These are phyloP conservation scores for Pyricularia grisea DNA, from an alignment of 2,329 filamentous ascomycete species.

Conservation along the genomic window DNA sequence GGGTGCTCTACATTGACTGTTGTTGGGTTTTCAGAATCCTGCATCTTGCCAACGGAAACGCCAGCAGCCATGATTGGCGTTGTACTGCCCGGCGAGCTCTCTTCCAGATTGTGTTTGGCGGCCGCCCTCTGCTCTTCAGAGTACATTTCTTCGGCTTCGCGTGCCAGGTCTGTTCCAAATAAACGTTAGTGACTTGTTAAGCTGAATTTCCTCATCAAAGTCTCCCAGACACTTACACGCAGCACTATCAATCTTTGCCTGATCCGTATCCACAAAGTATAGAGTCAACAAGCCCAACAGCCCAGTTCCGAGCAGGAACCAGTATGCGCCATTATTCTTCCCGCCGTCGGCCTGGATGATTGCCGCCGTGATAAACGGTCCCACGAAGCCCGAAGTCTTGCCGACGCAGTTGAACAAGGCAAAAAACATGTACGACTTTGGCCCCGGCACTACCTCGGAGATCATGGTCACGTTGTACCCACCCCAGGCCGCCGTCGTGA, in stretches of 20 bases:
- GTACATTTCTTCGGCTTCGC: constrained; percentile 50
- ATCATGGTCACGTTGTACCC: constrained; percentile 14
- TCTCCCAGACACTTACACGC: constrained; percentile 1
- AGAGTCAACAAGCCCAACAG: constrained; percentile 9
- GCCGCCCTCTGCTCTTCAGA: constrained; percentile 52
- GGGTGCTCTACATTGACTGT: background rate
- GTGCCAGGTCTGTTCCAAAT: constrained; percentile 8
- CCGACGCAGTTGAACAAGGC: constrained; percentile 13
- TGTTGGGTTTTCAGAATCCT: background rate
- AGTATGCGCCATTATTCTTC: constrained; percentile 10
- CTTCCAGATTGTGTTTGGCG: constrained; percentile 33
- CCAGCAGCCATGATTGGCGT: background rate
- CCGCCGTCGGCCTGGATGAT: constrained; percentile 12
- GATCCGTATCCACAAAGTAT: constrained; percentile 13
- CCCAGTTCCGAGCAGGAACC: constrained; percentile 13
- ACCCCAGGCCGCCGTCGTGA: constrained; percentile 10
- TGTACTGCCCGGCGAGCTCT: background rate
- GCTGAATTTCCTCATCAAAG: background rate
- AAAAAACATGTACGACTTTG: constrained; percentile 15
- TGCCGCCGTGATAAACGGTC: constrained; percentile 14
- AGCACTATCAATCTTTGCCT: constrained; percentile 12
- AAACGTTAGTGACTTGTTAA: background rate
- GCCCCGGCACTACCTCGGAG: constrained; percentile 13
- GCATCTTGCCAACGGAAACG: background rate
- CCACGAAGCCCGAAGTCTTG: constrained; percentile 16